Conservation (phyloP, 768 basidiomycete species). For the Lactarius psammicola region DNA sequence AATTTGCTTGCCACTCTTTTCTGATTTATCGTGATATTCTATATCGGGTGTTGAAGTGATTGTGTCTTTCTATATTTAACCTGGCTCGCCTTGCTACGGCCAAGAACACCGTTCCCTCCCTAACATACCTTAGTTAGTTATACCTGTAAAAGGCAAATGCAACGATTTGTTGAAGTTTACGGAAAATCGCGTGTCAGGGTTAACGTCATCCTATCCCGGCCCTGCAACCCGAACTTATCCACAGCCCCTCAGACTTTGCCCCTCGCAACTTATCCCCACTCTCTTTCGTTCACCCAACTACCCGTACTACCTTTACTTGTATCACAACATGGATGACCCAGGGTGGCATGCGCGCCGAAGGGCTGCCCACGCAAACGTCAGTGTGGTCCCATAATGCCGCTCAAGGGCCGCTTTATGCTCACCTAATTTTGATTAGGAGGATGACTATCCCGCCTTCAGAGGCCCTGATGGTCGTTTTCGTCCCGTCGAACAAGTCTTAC, state of each 20-base stretch:
- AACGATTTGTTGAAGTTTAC: not conserved
- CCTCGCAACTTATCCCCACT: not conserved
- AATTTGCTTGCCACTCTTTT: slow-evolving; percentile 14
- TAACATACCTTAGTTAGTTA: slow-evolving; percentile 12
- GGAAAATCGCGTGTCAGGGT: not conserved
- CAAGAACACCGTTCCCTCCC: slow-evolving; percentile 17
- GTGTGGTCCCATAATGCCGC: slow-evolving; percentile 1
- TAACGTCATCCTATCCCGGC: not conserved
- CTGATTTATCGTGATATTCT: slow-evolving; percentile 22
- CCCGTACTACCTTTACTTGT: not conserved
- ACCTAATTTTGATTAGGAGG: slow-evolving; percentile 31
- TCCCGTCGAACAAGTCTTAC: slow-evolving; percentile 57
- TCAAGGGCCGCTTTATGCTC: slow-evolving; percentile 33
- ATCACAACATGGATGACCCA: slow-evolving; percentile 59
- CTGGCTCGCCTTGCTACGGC: slow-evolving; percentile 8
- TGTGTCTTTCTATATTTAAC: slow-evolving; percentile 4
- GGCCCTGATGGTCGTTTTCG: slow-evolving; percentile 50
- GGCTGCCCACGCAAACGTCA: slow-evolving; percentile 50
- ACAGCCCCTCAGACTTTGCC: not conserved
- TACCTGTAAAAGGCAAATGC: slow-evolving; percentile 18
- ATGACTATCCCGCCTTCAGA: slow-evolving; percentile 35
- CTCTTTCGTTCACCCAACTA: not conserved
- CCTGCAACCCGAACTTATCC: not conserved
- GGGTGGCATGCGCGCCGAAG: slow-evolving; percentile 73
- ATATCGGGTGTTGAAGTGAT: slow-evolving; percentile 1